Evolutionary conservation across 177 flowering plant species (phyloP).

Genomic region (Vitis hybrid): DNA sequence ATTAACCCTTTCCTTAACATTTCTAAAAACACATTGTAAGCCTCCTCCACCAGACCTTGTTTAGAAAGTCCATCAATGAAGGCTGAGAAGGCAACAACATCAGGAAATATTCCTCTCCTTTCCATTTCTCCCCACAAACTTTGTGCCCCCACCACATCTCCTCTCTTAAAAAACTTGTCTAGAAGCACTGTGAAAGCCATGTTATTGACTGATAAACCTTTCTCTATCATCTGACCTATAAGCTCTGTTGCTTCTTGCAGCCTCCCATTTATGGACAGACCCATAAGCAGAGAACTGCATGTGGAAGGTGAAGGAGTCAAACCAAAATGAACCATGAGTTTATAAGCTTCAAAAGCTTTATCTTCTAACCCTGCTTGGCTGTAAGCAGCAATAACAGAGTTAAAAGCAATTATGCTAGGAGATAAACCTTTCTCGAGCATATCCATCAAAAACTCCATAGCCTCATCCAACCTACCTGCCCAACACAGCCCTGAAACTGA

Average conservation of each 20-base stretch:
- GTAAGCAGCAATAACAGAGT: conserved; percentile 80
- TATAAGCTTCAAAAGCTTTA: conserved; percentile 60
- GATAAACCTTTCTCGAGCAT: conserved; percentile 71
- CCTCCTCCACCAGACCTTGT: conserved; percentile 68
- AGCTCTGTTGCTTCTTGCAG: conserved; percentile 60
- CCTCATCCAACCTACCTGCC: conserved; percentile 74
- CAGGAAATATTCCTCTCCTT: conserved; percentile 61
- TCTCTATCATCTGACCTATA: conserved; percentile 57
- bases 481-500: conserved; percentile 69
- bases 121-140: conserved; percentile 75
- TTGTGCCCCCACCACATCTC: conserved; percentile 57
- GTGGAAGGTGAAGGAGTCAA: conserved; percentile 71
- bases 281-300: conserved; percentile 71
- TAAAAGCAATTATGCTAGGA: conserved; percentile 67
- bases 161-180: conserved; percentile 66
- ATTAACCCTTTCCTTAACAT: conserved; percentile 63
- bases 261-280: conserved; percentile 61
- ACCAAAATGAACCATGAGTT: conserved; percentile 56
- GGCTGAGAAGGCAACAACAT: conserved; percentile 82
- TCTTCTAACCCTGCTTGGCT: conserved; percentile 61
- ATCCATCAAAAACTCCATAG: conserved; percentile 43
- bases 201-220: conserved; percentile 58
- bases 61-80: conserved; percentile 76
- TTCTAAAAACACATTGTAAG: conserved; percentile 49
- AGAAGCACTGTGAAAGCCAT: conserved; percentile 74